phyloP scores from a whole-genome alignment of 306 rosid genomes.

The Sechiopsis laciniata region DNA sequence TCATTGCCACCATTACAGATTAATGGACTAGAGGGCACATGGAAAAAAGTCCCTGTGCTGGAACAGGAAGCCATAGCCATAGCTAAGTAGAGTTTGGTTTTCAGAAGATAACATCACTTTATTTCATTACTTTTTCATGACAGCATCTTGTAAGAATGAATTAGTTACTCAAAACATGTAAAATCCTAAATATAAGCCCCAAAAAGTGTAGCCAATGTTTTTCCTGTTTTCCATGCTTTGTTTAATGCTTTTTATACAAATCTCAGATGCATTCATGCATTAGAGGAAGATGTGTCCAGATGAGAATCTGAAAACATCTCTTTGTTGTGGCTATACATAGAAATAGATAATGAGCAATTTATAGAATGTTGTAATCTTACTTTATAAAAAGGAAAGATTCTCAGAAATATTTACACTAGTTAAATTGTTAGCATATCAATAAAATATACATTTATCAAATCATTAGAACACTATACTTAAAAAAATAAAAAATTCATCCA shows the following conservation, averaged over 20 bases:
- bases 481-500: no score
- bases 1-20: slow-evolving; percentile 79
- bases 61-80: slow-evolving; percentile 42
- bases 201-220: neutral
- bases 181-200: neutral
- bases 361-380: no score
- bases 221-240: neutral
- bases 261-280: neutral
- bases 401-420: no score
- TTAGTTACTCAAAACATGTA: slow-evolving; percentile 11
- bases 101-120: slow-evolving; percentile 9
- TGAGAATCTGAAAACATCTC: no score
- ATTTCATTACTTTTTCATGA: slow-evolving; percentile 11
- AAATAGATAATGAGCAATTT: no score
- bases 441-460: no score
- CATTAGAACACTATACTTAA: no score
- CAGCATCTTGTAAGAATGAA: slow-evolving; percentile 3
- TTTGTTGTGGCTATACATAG: no score
- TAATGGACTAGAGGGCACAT: slow-evolving; percentile 50
- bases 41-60: slow-evolving; percentile 56
- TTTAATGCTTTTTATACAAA: neutral
- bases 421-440: no score
- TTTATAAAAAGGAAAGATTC: no score
- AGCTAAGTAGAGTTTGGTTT: slow-evolving; percentile 44
- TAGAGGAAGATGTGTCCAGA: no score